A percentile compares a stretch with the other conserved stretches of the same genome.
Conservation (phyloP, 1,284 basidiomycete genomes). For the Lentinus polychrous region DNA sequence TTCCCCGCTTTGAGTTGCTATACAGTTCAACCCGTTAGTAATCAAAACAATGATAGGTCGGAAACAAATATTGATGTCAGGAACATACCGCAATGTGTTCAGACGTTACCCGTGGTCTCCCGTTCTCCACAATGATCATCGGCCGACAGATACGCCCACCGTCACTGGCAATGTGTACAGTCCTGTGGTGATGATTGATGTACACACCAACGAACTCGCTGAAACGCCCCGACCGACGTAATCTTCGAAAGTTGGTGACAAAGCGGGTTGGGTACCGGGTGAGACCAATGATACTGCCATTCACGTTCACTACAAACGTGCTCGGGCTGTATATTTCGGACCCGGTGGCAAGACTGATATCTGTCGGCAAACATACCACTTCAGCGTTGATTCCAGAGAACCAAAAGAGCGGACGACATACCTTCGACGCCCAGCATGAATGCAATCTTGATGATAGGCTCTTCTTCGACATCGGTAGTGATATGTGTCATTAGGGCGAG, state of each 20-base stretch:
- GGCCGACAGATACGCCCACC: constrained; percentile 98
- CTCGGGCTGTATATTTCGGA: constrained; percentile 92
- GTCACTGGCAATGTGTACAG: constrained; percentile 96
- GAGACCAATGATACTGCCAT: constrained; percentile 93
- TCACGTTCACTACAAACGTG: constrained; percentile 95
- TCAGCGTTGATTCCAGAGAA: no score
- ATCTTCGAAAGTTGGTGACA: constrained; percentile 84
- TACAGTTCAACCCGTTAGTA: constrained; percentile 2
- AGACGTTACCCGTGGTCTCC: constrained; percentile 68
- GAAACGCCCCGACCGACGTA: constrained; percentile 86
- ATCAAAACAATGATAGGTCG: constrained; percentile 5
- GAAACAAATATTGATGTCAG: background rate
- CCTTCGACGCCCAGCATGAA: constrained; percentile 96
- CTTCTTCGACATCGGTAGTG: constrained; percentile 97
- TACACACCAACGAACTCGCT: constrained; percentile 98
- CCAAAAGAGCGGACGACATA: constrained; percentile 24
- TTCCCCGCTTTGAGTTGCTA: constrained; percentile 77
- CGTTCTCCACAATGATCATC: constrained; percentile 94
- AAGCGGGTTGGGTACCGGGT: constrained; percentile 86
- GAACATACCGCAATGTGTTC: constrained; percentile 73
- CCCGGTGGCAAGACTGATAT: constrained; percentile 90
- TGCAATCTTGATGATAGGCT: constrained; percentile 84
- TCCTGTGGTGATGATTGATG: constrained; percentile 92
- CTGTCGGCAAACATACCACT: constrained; percentile 33
- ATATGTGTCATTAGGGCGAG: constrained; percentile 99